Conservation (phyloP, 2,329 filamentous ascomycete species). For the Fusarium brevicatenulatum region DNA sequence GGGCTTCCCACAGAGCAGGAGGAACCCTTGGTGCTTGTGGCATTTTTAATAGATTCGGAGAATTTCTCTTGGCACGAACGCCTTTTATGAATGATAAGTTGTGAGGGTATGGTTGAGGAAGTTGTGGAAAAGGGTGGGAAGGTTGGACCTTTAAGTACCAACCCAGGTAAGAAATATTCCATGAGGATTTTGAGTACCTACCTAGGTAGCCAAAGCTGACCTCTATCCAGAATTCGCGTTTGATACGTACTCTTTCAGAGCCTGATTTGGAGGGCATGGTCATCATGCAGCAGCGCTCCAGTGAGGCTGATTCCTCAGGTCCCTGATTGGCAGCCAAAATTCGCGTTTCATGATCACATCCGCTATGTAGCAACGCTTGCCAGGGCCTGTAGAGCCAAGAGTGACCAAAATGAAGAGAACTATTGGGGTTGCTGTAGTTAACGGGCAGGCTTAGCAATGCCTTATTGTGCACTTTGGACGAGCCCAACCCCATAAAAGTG, state of each 20-base stretch:
- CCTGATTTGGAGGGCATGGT: not conserved
- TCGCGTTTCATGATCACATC: not conserved
- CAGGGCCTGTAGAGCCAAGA: not conserved
- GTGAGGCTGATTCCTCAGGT: rapidly evolving
- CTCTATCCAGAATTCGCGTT: conserved; percentile 2
- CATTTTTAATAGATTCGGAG: not conserved
- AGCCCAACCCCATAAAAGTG: no score
- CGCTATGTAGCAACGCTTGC: rapidly evolving
- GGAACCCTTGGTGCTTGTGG: not conserved
- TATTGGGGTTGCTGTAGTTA: no score
- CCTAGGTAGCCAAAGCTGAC: no score
- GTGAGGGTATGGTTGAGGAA: rapidly evolving
- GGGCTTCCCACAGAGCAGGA: not conserved
- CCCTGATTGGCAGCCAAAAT: not conserved
- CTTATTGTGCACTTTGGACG: not conserved
- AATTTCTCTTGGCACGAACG: rapidly evolving
- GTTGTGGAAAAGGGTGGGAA: not conserved
- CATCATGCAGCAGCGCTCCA: not conserved
- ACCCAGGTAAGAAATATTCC: not conserved
- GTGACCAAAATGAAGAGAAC: no score
- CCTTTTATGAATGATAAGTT: no score
- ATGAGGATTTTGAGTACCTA: not conserved
- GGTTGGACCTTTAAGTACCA: not conserved
- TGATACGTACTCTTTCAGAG: not conserved
- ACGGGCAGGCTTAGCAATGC: no score